Base-by-base conservation (phyloP, 2,329 filamentous ascomycete species). In the Xylaria sp. region DNA sequence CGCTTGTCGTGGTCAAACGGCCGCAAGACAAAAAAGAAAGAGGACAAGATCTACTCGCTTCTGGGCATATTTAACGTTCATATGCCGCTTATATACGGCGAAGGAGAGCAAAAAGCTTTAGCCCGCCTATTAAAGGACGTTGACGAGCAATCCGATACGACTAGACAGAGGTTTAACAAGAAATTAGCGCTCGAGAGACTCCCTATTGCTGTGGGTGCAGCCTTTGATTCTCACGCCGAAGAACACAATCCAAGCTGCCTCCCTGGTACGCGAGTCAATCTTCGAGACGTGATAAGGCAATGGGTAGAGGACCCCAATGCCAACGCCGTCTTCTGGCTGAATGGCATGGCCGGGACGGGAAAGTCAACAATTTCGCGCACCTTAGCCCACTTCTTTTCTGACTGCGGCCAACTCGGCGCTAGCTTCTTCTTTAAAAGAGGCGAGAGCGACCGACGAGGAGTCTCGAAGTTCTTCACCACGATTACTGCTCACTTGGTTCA, bases 41-140 rank as follows among this genome's bases (percentile, higher is more conserved):
- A 75, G 61, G 71, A 74, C 25, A 66, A 65, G 50, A 68, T 66
- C 12, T 75, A 75, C 58, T 69, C 71, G 1, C 61, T 75, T 0
- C 25, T 72, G 1, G 70, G 73, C 10, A 68, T 74, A 8, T 74
- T 74, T 15, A 32, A 52, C 23, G 34, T 56, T 28, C 28, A 28
- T 28, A 28, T 28, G 28, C 28, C 28, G 28, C 28, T 28, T 28
- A 6, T 28, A 28, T 25, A 66, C 5, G 44, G 64, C 12, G 51
- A 62, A 15, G 58, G 51, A 6, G 58, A 51, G 12, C 6, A 37
- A 2, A 12, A 63, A 7, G 65, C 59, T 44, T 63, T 58, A 18
- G 20, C 5, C 1, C 58, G 64, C 3, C 23, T 66, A 10, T 28
- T 32, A 51, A 41, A 23, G 12, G 46, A 23, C 3, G 44, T 52